Evolutionary conservation across 768 basidiomycete genomes (phyloP), one percentile per base, ranked within the genome.

Genomic region (Rhodotorula babjevae): DNA sequence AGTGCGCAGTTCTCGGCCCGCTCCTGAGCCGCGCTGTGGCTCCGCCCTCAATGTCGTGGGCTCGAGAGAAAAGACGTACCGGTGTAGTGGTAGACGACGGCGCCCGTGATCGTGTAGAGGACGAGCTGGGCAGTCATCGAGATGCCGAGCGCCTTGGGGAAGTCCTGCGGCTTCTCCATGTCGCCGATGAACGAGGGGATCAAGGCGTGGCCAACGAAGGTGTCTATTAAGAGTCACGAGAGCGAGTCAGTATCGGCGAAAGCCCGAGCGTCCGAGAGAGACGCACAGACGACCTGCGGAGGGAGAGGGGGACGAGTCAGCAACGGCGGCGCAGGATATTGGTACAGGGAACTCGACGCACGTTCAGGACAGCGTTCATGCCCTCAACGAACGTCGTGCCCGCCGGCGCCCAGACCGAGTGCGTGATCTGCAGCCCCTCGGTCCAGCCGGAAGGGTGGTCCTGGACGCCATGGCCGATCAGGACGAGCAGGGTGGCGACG

Each of bases 401-500:
- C 9, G 63, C 65, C 1, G 76, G 71, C 14, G 79, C 77, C 75
- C 77, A 77, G 12, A 71, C 72, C 18, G 61, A 55, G 44, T 67
- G 63, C 9, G 69, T 75, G 55, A 75, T 65, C n/a, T 31, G 12
- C 11, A 58, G 18, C 0, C 58, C 72, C 0, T 46, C 10, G 3
- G 81, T 78, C 68, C 80, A 85, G 1, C 84, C 84, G 36, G 65
- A 61, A 1, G 85, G 85, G 65, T 83, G 80, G 44, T 76, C 80
- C n/a, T 72, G 71, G 0, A 60, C 49, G 8, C 65, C 71, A 44
- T 71, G 68, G 2, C 71, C 85, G 36, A 83, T 80, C 61, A 84
- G 82, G 0, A 83, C 80, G 25, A 85, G 79, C 0, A 85, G 69
- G 16, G 84, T 82, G 12, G 84, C 83, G 59, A 85, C 57, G 21